Percentiles rank a stretch among this genome's conserved stretches.
These are phyloP conservation scores for Leishmania amazonensis DNA, from an alignment of 208 protist species.

Conservation along the genomic window DNA sequence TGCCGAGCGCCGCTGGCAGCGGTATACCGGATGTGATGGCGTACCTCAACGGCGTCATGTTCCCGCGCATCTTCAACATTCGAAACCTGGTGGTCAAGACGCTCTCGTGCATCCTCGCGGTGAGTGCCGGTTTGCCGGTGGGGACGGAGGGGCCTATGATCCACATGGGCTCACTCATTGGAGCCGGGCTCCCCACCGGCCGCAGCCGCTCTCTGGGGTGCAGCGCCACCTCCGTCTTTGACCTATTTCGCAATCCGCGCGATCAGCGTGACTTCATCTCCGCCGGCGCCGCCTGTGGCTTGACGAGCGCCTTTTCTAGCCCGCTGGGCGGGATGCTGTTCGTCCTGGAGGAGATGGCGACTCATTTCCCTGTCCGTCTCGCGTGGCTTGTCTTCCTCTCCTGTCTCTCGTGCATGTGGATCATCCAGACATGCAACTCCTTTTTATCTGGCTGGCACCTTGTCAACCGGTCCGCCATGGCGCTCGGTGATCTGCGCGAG, in stretches of 20 bases:
- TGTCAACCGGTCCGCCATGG: constrained; percentile 12
- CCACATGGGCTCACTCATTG: constrained; percentile 91
- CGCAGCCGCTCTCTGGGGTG: constrained; percentile 61
- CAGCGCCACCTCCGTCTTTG: constrained; percentile 56
- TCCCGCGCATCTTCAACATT: constrained; percentile 84
- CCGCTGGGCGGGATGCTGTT: constrained; percentile 93
- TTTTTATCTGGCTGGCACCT: constrained; percentile 57
- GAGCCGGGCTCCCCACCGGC: constrained; percentile 81
- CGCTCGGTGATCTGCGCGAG: constrained; percentile 38
- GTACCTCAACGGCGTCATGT: constrained; percentile 88
- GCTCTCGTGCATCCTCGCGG: constrained; percentile 71
- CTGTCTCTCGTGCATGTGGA: constrained; percentile 79
- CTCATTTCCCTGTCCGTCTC: constrained; percentile 72
- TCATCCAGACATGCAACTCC: constrained; percentile 67
- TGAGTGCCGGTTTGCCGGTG: constrained; percentile 77
- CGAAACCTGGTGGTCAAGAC: constrained; percentile 82
- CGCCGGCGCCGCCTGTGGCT: constrained; percentile 86
- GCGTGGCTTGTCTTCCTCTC: constrained; percentile 89
- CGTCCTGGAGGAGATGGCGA: constrained; percentile 90
- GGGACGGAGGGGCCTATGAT: constrained; percentile 94
- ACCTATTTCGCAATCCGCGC: constrained; percentile 67
- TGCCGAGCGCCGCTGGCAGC: constrained; percentile 72
- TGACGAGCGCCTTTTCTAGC: constrained; percentile 90
- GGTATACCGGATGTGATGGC: constrained; percentile 89
- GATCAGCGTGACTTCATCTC: constrained; percentile 92